Base-by-base conservation (phyloP, 1,284 basidiomycete species). In the Heterobasidion occidentale region DNA sequence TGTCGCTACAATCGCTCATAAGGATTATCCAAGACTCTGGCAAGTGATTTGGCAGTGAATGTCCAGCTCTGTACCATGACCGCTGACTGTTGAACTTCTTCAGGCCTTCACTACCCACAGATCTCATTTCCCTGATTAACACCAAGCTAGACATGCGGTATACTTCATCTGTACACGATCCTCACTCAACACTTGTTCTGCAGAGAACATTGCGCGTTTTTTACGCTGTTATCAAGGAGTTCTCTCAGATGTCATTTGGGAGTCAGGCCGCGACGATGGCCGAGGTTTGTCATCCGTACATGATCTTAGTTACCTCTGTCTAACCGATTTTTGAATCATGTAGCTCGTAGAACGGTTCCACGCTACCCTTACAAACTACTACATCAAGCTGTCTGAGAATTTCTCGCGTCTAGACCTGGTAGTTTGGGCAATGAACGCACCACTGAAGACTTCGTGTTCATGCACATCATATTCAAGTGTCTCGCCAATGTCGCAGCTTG, bases 1-100 rank as follows among this genome's bases (percentile, higher is more conserved):
- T 35, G 75, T 88, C 5, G 74, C 80, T 7, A 91, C 84, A 66
- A 80, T 91, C 54, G 82, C 88, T 9, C 79, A 90, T 49, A 68
- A 77, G 35, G 90, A 92, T 64, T 90, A 79, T 66, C 89, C 90
- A 11, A 70, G 66, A 46, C 73, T 73, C 51, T 92, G 89, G 89
- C 87, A 59, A 36, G 36, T 46, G 12, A 17, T 34, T 46, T 17
- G 69, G 64, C 35, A 20, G 68, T 56, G 53, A 48, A 12, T 14
- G 34, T 54, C n/a, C 17, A 36, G n/a, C 17, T n/a, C 20, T 42
- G 49, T 47, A 54, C 34, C 19, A 14, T 9, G 46, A 20, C 9
- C 42, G 42, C 44, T 51, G 17, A 9, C 38, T 12, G 11, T 42
- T 8, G 8, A 44, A 33, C 54, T 36, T 27, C 27, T 27, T 27